A percentile compares a stretch with the other conserved stretches of the same genome.
These are phyloP conservation scores for Fusarium staphyleae DNA, from an alignment of 2,329 filamentous ascomycete genomes.

Conservation along the genomic window DNA sequence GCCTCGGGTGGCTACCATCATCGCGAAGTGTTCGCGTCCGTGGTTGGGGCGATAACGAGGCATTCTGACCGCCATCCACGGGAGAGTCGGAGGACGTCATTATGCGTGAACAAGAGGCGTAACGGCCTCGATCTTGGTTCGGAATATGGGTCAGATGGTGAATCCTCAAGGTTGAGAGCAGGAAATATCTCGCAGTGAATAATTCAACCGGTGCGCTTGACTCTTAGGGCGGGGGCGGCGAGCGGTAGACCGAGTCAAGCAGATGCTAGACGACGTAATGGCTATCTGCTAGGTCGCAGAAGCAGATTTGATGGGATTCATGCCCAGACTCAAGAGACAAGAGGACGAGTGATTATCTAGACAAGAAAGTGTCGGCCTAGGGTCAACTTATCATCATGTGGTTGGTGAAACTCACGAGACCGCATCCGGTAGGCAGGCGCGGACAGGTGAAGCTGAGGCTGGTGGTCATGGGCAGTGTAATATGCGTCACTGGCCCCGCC, in stretches of 20 bases:
- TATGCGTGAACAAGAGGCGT: slow-evolving; percentile 6
- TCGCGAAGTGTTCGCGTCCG: slow-evolving; percentile 21
- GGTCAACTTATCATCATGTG: slow-evolving; percentile 35
- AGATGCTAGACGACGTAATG: slow-evolving; percentile 2
- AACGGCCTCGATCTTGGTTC: slow-evolving; percentile 6
- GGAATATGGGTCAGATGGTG: slow-evolving; percentile 9
- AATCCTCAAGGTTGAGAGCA: slow-evolving; percentile 13
- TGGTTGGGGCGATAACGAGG: slow-evolving; percentile 9
- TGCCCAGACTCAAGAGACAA: not conserved
- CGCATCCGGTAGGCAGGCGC: slow-evolving; percentile 28
- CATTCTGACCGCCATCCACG: slow-evolving; percentile 7
- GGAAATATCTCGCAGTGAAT: too few species aligned
- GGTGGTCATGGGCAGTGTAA: slow-evolving; percentile 23
- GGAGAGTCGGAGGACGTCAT: slow-evolving; percentile 26
- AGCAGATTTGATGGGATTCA: slow-evolving; percentile 1
- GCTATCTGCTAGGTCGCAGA: slow-evolving; percentile 23
- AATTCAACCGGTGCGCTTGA: slow-evolving; percentile 11
- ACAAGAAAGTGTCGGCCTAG: not conserved
- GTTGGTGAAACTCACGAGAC: slow-evolving; percentile 37
- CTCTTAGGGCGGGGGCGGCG: slow-evolving; percentile 21
- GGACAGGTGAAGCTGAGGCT: slow-evolving; percentile 31
- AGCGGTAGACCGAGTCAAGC: slow-evolving; percentile 2
- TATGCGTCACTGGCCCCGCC: slow-evolving; percentile 40
- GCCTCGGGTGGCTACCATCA: slow-evolving; percentile 4
- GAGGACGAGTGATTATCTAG: not conserved